These are phyloP conservation scores for Penicillium steckii DNA, from an alignment of 495 filamentous ascomycete genomes.

Conservation along the genomic window DNA sequence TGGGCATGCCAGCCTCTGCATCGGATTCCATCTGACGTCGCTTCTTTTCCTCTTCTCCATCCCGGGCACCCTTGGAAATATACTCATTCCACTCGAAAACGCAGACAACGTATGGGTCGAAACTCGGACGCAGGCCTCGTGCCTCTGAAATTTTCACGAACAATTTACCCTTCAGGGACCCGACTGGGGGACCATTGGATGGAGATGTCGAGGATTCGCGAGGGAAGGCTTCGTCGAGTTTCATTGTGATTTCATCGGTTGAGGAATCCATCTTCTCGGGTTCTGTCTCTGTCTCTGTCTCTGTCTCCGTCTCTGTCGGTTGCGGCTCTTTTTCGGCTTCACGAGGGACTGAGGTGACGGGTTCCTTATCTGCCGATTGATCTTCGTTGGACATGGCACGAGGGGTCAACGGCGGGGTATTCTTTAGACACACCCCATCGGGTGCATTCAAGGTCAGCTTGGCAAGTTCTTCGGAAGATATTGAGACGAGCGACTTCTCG, in stretches of 20 bases:
- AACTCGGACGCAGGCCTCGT: slow-evolving; percentile 73
- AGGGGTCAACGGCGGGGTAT: slow-evolving; percentile 82
- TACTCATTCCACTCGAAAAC: slow-evolving; percentile 96
- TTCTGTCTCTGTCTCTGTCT: no score
- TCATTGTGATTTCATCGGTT: slow-evolving; percentile 41
- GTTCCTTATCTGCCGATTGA: slow-evolving; percentile 35
- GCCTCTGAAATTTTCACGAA: slow-evolving; percentile 85
- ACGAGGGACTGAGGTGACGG: slow-evolving; percentile 29
- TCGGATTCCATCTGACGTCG: slow-evolving; percentile 54
- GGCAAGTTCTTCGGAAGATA: slow-evolving; percentile 67
- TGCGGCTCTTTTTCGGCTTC: slow-evolving; percentile 22
- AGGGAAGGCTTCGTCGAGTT: slow-evolving; percentile 46
- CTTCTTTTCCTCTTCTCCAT: slow-evolving; percentile 53
- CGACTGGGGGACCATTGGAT: slow-evolving; percentile 58
- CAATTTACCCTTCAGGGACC: slow-evolving; percentile 83
- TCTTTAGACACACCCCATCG: slow-evolving; percentile 68
- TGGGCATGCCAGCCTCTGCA: slow-evolving; percentile 75
- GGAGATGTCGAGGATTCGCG: slow-evolving; percentile 31
- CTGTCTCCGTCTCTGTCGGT: slow-evolving; percentile 25
- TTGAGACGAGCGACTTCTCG: slow-evolving; percentile 49
- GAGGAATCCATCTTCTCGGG: slow-evolving; percentile 27
- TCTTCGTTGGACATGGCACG: slow-evolving; percentile 74
- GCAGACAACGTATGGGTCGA: slow-evolving; percentile 91
- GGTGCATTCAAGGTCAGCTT: slow-evolving; percentile 83
- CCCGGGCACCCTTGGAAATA: slow-evolving; percentile 80